Base-by-base conservation (phyloP, 805 yeast genomes). In the Komagataella populi region DNA sequence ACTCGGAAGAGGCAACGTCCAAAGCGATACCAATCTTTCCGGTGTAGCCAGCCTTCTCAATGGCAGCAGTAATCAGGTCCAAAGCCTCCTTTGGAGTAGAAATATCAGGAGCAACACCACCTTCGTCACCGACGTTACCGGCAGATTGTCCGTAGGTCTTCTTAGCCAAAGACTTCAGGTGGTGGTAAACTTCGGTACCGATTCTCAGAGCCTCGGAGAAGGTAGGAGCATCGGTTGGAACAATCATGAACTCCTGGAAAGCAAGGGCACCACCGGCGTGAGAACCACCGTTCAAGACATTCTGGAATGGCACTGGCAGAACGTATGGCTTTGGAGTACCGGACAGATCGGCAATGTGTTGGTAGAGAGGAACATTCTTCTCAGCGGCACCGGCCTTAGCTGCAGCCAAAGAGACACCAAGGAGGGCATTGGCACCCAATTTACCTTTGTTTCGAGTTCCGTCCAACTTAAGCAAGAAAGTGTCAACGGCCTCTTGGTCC, bases 81-180 rank as follows among this genome's bases (percentile, higher is more conserved):
- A 91, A 78, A 64, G 98, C 99, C 82, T 91, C 98, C 73, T 81
- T 87, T 69, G 99, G 91, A 63, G 96, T 81, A 61, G 84, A 80
- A 62, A 93, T 83, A 74, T 89, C 87, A 74, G 99, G 99, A 66
- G 99, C 99, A 78, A 91, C 96, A 83, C 99, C 99, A 85, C 99
- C 99, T 81, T 91, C 99, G 75, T 91, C 99, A 83, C 99, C 99
- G 70, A 91, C 99, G 78, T 91, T 91, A 77, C 96, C 98, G 66
- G 99, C 99, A 57, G 95, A 84, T 69, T 87, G 84, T 70, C 99
- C 99, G 84, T 91, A 93, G 72, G 76, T 79, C 83, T 87, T 84
- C 83, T 87, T 87, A 72, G 98, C 84, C 66, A 86, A 76, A 59
- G 90, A 73, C 81, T 93, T 93, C 73, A 91, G 83, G 76, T 80